Conservation (phyloP, 2,329 filamentous ascomycete genomes). For the Calonectria pteridis region DNA sequence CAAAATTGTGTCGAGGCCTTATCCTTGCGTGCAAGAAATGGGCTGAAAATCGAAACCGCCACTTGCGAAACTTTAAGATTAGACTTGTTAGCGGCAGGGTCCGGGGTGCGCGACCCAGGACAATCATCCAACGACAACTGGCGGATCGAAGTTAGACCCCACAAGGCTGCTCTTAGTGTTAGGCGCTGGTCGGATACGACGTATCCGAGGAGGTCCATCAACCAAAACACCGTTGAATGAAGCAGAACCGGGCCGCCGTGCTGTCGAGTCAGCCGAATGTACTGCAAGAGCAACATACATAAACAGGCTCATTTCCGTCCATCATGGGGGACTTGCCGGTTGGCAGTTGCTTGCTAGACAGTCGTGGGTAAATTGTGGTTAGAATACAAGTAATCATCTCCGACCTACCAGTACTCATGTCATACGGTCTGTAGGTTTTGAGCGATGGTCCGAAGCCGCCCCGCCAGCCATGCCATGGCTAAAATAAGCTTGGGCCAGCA, state of each 20-base stretch:
- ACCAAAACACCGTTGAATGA: not conserved
- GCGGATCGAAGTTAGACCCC: conserved; percentile 2
- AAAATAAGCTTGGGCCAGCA: not conserved
- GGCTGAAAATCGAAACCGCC: conserved; percentile 36
- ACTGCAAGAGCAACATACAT: too few relatives aligned
- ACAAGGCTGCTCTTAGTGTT: not conserved
- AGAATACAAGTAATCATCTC: not conserved
- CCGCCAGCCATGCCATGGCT: not conserved
- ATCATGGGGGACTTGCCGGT: too few relatives aligned
- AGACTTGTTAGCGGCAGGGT: conserved; percentile 36
- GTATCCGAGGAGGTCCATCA: not conserved
- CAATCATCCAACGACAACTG: conserved; percentile 24
- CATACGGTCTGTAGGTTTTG: not conserved
- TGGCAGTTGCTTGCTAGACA: not conserved
- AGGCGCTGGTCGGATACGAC: not conserved
- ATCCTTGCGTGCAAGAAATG: not conserved
- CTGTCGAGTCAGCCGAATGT: not conserved
- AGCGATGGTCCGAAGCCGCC: conserved; percentile 21
- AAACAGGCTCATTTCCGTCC: too few relatives aligned
- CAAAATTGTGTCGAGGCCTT: not conserved
- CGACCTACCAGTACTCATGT: not conserved
- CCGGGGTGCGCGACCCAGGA: conserved; percentile 29
- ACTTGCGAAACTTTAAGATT: conserved; percentile 38
- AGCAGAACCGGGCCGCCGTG: not conserved
- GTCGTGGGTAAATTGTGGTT: not conserved